phyloP scores from a whole-genome alignment of 2,329 filamentous ascomycete genomes.

The Zopfia rhizophila region DNA sequence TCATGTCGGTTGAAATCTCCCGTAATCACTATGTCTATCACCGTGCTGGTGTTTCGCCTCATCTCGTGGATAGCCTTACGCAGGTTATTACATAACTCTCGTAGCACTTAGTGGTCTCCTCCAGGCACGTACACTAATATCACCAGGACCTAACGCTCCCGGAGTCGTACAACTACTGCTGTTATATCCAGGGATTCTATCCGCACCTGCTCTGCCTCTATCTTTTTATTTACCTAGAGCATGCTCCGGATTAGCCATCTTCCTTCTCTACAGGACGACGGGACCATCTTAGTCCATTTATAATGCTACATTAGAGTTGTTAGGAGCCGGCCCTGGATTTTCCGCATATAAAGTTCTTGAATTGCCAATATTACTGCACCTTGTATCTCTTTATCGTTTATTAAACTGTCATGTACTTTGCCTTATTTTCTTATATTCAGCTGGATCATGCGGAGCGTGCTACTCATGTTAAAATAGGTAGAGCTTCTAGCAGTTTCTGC shows the following conservation, averaged over 20 bases:
- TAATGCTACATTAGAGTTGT: conserved; percentile 16
- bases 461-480: conserved; percentile 11
- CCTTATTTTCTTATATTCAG: conserved; percentile 19
- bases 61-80: conserved; percentile 6
- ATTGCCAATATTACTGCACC: conserved; percentile 12
- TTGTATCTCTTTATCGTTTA: conserved; percentile 21
- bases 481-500: conserved; percentile 14
- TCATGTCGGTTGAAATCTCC: conserved; percentile 25
- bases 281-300: conserved; percentile 17
- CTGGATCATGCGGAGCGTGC: conserved; percentile 10
- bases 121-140: conserved; percentile 17
- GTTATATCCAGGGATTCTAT: conserved; percentile 15
- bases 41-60: conserved; percentile 13
- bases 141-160: conserved; percentile 13
- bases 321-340: conserved; percentile 16
- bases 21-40: conserved; percentile 21
- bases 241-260: conserved; percentile 16
- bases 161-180: conserved; percentile 15
- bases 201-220: conserved; percentile 14
- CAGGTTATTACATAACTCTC: conserved; percentile 10
- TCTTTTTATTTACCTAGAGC: conserved; percentile 12
- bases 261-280: conserved; percentile 13
- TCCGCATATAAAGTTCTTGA: conserved; percentile 15
- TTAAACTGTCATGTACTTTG: conserved; percentile 13
- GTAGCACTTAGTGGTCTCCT: conserved; percentile 12